Evolutionary conservation across 176 grass and related monocot genomes (phyloP), one percentile per base, ranked within the genome.

Genomic region (Oryza longistaminata): DNA sequence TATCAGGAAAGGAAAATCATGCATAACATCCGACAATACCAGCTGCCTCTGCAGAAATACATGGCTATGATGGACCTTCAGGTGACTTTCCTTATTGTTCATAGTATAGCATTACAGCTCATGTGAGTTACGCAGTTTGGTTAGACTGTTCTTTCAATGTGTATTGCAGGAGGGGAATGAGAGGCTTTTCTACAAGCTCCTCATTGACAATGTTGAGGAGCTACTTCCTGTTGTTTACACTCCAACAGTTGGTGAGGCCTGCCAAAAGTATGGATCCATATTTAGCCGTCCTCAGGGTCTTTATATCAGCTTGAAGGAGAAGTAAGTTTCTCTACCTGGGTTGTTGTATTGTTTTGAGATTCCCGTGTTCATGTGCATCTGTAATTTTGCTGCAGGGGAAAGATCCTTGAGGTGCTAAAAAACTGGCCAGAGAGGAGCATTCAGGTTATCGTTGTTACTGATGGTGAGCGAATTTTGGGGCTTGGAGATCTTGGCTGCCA

Each of bases 401-500:
- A 87, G 88, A 94, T 99, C 78, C 90, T 96, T 34, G 93, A 99
- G 81, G 88, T 95, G 31, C 64, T 99, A 79, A 99, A 86, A 82
- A 99, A 99, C 86, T 96, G 96, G 96, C 93, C 90, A 58, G 93
- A 99, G 88, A 92, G 87, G 84, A 90, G 90, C 74, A 99, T 99
- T 87, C 96, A 96, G 80, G 96, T 99, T 85, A 96, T 99, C 77
- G 93, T 96, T 70, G 93, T 99, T 74, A 94, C 93, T 16, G 93
- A 99, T 37, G 96, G 96, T 86, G 96, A 98, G 77, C 86, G 96
- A 1, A 98, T 98, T 87, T 89, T 96, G 72, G 96, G 96, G 26
- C 96, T 99, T 64, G 96, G 96, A 75, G 96, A 99, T 82, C 93
- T 99, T 84, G 93, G 96, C 21, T 99, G 96, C 43, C 96, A 96